Base-by-base conservation (phyloP, 139 green algal species). In the Haematococcus lacustris region DNA sequence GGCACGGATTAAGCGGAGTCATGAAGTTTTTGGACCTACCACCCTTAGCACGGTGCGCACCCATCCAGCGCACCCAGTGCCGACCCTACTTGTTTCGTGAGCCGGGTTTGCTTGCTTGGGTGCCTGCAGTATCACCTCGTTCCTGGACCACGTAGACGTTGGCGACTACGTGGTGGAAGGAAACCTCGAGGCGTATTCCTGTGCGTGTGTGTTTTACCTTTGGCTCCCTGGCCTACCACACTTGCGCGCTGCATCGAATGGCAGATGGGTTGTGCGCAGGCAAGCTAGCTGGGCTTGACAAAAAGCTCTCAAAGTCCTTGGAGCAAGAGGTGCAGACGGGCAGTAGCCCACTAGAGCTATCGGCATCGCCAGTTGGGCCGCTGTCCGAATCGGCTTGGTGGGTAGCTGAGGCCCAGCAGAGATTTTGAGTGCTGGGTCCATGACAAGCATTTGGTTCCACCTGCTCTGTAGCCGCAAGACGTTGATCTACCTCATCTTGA, bases 401-500 rank as follows among this genome's bases (percentile, higher is more conserved):
- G 40, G 71, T 17, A 40, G 51, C 51, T 62, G 51, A 57, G 13
- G 47, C 21, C 47, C 47, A 57, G 47, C 13, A 13, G 21, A 28
- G 47, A 57, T 13, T 57, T 57, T 57, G 47, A 28, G 13, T 57
- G 13, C 13, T n/a, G 47, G 13, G 13, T n/a, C 47, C 47, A 13
- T 57, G 13, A 21, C 47, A 28, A 57, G 47, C 21, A 28, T 21
- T 57, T 57, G 13, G 21, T 21, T n/a, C 47, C 13, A 28, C 47
- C 13, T n/a, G 13, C 47, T 57, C 47, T 71, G 71, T 83, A 96
- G 89, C 66, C 90, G 95, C 41, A 94, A 91, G 81, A 99, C 95
- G 1, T 83, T 99, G n/a, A 94, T 98, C 41, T 97, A 98, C 85
- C 87, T 99, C 26, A 98, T 99, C 76, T 84, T 98, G 40, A 98